phyloP scores from a whole-genome alignment of 176 grass and related monocot genomes.

The Saccharum spontaneum region DNA sequence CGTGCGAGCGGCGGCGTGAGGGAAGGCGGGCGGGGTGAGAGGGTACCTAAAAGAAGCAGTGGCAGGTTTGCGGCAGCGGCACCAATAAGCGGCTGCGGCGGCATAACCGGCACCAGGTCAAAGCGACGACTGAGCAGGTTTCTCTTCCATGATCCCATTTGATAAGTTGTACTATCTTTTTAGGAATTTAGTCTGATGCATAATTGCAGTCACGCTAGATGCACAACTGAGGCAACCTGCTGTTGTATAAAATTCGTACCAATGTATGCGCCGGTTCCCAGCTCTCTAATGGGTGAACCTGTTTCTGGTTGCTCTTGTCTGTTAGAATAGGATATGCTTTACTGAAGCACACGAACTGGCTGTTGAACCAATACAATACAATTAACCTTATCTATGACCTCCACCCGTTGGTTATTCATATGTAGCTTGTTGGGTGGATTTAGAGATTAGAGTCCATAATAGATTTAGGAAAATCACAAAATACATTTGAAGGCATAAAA shows the following conservation, averaged over 20 bases:
- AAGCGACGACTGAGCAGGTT: neutral
- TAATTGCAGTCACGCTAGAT: neutral
- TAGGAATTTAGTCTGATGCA: neutral
- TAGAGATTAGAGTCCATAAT: neutral
- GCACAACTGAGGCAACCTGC: neutral
- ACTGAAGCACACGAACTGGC: neutral
- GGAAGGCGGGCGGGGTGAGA: neutral
- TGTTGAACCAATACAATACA: neutral
- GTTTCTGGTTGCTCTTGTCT: neutral
- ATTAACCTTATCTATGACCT: rapidly evolving
- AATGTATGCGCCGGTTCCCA: neutral
- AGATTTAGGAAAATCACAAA: neutral
- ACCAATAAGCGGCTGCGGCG: neutral
- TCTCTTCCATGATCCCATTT: neutral
- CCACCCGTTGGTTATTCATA: neutral
- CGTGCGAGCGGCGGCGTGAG: neutral
- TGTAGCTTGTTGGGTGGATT: neutral
- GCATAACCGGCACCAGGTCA: neutral
- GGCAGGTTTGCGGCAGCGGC: neutral
- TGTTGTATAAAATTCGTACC: neutral
- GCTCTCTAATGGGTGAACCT: neutral
- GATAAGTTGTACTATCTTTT: neutral
- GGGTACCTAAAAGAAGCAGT: neutral
- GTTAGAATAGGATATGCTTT: neutral
- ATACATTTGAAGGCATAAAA: neutral